A percentile compares a stretch with the other conserved stretches of the same genome.
phyloP scores from a whole-genome alignment of 2,329 filamentous ascomycete genomes.

The Raffaelea ambrosiae region DNA sequence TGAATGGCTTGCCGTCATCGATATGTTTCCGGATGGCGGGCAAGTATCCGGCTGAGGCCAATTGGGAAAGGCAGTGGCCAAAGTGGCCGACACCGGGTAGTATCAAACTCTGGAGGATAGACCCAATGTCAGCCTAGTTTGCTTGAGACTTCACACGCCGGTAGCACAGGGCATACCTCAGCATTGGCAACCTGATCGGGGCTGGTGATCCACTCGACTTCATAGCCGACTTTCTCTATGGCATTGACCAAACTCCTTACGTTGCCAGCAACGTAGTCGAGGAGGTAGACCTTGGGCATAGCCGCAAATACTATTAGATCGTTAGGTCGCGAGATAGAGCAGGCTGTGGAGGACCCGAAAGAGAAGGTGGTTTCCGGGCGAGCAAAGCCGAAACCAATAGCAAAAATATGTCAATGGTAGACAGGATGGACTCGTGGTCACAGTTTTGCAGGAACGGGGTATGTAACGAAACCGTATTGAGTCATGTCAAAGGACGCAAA shows the following conservation, averaged over 20 bases:
- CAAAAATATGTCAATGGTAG: no score
- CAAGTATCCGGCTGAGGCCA: slow-evolving; percentile 73
- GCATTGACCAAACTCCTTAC: slow-evolving; percentile 94
- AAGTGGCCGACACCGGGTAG: slow-evolving; percentile 96
- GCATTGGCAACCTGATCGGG: slow-evolving; percentile 79
- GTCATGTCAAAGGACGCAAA: no score
- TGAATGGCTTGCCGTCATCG: slow-evolving; percentile 86
- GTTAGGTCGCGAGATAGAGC: no score
- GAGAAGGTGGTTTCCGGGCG: no score
- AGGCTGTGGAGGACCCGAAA: no score
- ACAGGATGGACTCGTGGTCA: background rate
- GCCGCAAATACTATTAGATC: no score
- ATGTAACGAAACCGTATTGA: no score
- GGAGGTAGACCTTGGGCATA: slow-evolving; percentile 60
- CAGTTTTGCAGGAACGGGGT: no score
- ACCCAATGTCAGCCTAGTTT: no score
- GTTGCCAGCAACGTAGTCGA: slow-evolving; percentile 93
- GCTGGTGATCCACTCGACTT: slow-evolving; percentile 82
- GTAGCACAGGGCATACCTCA: slow-evolving; percentile 52
- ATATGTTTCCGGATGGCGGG: slow-evolving; percentile 79
- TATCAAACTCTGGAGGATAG: slow-evolving; percentile 78
- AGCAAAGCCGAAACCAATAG: no score
- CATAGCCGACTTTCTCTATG: slow-evolving; percentile 90
- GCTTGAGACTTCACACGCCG: background rate
- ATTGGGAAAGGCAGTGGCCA: slow-evolving; percentile 84